Evolutionary conservation across 495 filamentous ascomycete species (phyloP), one percentile per base, ranked within the genome.

Genomic region (Trichoderma reesei): DNA sequence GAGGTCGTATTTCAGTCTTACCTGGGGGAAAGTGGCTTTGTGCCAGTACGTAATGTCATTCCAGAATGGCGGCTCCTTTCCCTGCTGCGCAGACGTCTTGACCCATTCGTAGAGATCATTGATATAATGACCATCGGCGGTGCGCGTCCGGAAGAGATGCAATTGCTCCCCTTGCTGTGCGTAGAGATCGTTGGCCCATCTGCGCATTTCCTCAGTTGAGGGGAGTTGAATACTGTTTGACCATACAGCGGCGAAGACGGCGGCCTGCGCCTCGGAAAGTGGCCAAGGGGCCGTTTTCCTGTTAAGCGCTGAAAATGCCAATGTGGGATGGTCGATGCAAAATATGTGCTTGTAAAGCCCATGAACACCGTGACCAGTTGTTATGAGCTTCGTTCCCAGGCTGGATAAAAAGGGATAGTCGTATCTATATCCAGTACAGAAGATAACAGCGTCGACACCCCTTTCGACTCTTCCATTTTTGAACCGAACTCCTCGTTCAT

Each of bases 221-320:
- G 92, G 93, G 9, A 96, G 76, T 0, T 67, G 67, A 3, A 96
- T 77, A 0, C 84, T 74, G 36, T 84, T 83, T 0, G 88, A 83
- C 84, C 86, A 96, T 2, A 91, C 82, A 5, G 90, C 82, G 13
- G 91, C 85, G 62, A 96, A 80, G 3, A 89, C 80, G 9, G 90
- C 86, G 3, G 84, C 86, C 71, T 96, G 92, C 20, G 80, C 84
- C 70, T 96, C 90, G 2, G 85, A 77, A 6, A 92, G 69, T 3
- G 89, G 86, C 68, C 96, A 96, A 3, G 93, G 92, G 31, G 94
- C 86, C 10, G 95, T 83, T 66, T 89, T 88, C 65, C 90, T 87
- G 3, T 86, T 83, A 26, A 97, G 75, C 0, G 82, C 87, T 0
- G 88, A 79, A 67, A 96, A 91, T 1, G 85, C 87, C 4, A 98